phyloP scores from a whole-genome alignment of 1,284 basidiomycete species.

The Mycena sp. region DNA sequence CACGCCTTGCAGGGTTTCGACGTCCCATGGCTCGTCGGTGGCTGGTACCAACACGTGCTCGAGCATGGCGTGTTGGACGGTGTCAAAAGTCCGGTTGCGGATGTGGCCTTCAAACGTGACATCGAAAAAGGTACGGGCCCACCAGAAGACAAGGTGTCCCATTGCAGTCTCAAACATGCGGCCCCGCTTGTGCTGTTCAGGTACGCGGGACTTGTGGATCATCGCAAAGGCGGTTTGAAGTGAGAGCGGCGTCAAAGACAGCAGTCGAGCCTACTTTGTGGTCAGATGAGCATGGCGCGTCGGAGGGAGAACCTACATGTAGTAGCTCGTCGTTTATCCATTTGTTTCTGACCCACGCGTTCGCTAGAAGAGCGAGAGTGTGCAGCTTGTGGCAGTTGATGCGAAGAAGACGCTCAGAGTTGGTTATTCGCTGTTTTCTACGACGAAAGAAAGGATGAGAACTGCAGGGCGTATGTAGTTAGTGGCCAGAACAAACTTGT shows the following conservation, averaged over 20 bases:
- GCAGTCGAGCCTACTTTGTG: conserved; percentile 75
- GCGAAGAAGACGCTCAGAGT: conserved; percentile 75
- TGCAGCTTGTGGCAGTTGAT: conserved; percentile 90
- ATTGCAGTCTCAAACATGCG: conserved; percentile 88
- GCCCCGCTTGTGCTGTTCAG: conserved; percentile 82
- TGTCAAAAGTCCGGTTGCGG: conserved; percentile 78
- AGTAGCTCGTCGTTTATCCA: conserved; percentile 88
- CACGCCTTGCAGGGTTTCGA: conserved; percentile 56
- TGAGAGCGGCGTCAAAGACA: conserved; percentile 84
- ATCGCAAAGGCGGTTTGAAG: conserved; percentile 81
- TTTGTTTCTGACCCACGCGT: conserved; percentile 80
- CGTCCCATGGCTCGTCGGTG: conserved; percentile 36
- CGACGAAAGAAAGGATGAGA: conserved; percentile 10
- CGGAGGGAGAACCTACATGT: conserved; percentile 63
- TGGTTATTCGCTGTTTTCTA: conserved; percentile 62
- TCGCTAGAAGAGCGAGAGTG: conserved; percentile 81
- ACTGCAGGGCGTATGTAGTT: neutral
- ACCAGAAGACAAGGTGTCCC: conserved; percentile 82
- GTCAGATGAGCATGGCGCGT: conserved; percentile 6
- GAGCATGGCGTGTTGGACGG: conserved; percentile 61
- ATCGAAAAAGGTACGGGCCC: conserved; percentile 79
- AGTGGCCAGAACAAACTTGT: conserved; percentile 42
- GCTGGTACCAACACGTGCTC: conserved; percentile 43
- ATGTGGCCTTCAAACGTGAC: conserved; percentile 72
- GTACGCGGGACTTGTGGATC: conserved; percentile 86